phyloP scores from a whole-genome alignment of 257 asterid species.

The Salvia rosmarinus region DNA sequence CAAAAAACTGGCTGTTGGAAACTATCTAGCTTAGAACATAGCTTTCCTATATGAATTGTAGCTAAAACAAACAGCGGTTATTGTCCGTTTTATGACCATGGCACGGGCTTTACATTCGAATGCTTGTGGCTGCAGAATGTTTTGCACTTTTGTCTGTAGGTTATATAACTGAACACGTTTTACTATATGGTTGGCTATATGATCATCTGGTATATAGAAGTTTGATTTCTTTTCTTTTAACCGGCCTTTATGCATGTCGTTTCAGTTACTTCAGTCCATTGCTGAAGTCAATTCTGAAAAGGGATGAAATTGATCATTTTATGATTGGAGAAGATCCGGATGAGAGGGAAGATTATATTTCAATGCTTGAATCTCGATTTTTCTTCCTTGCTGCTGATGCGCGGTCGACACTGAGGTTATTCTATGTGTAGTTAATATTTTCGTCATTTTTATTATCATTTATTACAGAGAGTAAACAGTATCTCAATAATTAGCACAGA shows the following conservation, averaged over 20 bases:
- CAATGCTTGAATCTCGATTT: slow-evolving; percentile 85
- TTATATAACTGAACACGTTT: not conserved
- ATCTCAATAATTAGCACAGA: not conserved
- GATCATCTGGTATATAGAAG: not conserved
- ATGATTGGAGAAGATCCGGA: slow-evolving; percentile 80
- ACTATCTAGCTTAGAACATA: no score
- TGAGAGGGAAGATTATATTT: slow-evolving; percentile 83
- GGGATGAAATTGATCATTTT: slow-evolving; percentile 61
- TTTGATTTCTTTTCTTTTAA: not conserved
- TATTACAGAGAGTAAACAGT: not conserved
- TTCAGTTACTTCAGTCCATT: slow-evolving; percentile 94
- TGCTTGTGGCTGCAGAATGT: slow-evolving; percentile 4
- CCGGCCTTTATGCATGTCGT: not conserved
- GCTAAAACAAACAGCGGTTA: no score
- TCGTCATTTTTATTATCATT: slow-evolving; percentile 15
- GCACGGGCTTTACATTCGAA: not conserved
- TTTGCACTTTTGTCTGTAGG: not conserved
- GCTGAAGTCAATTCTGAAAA: slow-evolving; percentile 74
- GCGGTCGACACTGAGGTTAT: slow-evolving; percentile 79
- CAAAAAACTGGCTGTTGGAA: no score
- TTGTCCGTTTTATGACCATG: no score
- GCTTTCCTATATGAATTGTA: no score
- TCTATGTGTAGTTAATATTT: slow-evolving; percentile 11
- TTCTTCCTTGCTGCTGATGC: slow-evolving; percentile 98
- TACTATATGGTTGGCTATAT: no score